Evolutionary conservation across 1,284 basidiomycete genomes (phyloP).

Genomic region (Ustilago shanxiensis): DNA sequence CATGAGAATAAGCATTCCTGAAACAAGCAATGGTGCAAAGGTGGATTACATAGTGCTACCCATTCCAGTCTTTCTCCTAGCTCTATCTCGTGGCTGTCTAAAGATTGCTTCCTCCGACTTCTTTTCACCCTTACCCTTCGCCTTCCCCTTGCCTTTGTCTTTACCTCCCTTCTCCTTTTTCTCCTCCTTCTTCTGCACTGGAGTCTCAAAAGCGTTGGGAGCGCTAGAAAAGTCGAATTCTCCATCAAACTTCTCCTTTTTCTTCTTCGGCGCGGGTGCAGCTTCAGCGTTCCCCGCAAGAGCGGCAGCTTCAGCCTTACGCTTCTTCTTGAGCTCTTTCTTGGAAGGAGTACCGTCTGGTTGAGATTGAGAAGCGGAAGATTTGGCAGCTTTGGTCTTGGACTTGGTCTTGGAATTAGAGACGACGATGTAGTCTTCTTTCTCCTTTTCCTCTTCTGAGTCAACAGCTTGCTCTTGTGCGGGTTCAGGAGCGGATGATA

Average conservation of each 20-base stretch:
- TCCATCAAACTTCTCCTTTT: constrained; percentile 34
- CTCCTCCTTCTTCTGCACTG: background rate
- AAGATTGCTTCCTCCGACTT: constrained; percentile 17
- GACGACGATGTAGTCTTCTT: constrained; percentile 43
- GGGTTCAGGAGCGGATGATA: background rate
- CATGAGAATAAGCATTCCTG: no score
- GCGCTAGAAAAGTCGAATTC: constrained; percentile 37
- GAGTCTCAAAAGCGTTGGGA: constrained; percentile 23
- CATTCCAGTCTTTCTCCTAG: constrained; percentile 36
- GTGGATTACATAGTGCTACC: constrained; percentile 29
- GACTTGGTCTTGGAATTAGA: constrained; percentile 21
- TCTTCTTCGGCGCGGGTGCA: constrained; percentile 9
- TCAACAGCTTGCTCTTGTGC: background rate
- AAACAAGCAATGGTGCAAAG: no score
- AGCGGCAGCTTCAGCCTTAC: constrained; percentile 24
- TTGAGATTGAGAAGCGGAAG: background rate
- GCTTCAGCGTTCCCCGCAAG: background rate
- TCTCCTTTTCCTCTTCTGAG: constrained; percentile 10
- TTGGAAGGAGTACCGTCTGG: constrained; percentile 7
- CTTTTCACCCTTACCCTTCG: constrained; percentile 7
- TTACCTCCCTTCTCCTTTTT: constrained; percentile 3
- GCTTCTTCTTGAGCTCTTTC: constrained; percentile 43
- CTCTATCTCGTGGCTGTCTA: constrained; percentile 41
- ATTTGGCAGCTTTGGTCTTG: constrained; percentile 20
- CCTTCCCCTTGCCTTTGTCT: background rate